A percentile compares a stretch with the other conserved stretches of the same genome.
These are phyloP conservation scores for Pseudocercospora macadamiae DNA, from an alignment of 2,329 filamentous ascomycete species.

Conservation along the genomic window DNA sequence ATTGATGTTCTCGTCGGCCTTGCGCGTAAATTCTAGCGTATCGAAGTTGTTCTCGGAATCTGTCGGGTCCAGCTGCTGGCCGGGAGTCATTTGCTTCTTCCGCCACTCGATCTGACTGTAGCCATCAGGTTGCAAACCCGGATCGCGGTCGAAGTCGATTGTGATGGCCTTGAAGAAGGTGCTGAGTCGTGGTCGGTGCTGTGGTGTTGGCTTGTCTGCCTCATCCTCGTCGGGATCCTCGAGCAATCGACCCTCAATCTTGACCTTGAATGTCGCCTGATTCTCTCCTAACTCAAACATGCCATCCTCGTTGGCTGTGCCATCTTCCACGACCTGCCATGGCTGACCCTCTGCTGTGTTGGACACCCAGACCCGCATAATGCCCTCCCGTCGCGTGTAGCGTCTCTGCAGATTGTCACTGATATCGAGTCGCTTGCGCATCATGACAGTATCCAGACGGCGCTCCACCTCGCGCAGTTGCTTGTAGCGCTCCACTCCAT, in stretches of 20 bases:
- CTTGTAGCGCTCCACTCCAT: slow-evolving; percentile 80
- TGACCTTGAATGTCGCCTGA: slow-evolving; percentile 83
- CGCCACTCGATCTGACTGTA: slow-evolving; percentile 78
- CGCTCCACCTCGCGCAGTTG: slow-evolving; percentile 85
- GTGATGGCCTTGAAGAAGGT: slow-evolving; percentile 82
- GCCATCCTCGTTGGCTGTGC: slow-evolving; percentile 62
- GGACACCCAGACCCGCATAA: slow-evolving; percentile 88
- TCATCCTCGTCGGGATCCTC: slow-evolving; percentile 58
- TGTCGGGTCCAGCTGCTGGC: slow-evolving; percentile 53
- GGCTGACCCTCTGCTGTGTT: slow-evolving; percentile 94
- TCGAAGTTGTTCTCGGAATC: slow-evolving; percentile 79
- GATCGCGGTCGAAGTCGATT: slow-evolving; percentile 60
- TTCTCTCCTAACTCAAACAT: slow-evolving; percentile 78
- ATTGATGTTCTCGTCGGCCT: slow-evolving; percentile 89
- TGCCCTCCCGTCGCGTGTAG: slow-evolving; percentile 60
- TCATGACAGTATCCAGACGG: slow-evolving; percentile 86
- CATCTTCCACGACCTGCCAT: slow-evolving; percentile 71
- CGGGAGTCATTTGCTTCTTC: slow-evolving; percentile 61
- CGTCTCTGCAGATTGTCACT: slow-evolving; percentile 76
- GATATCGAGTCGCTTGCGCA: slow-evolving; percentile 89
- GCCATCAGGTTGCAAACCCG: slow-evolving; percentile 68
- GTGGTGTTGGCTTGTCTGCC: slow-evolving; percentile 48
- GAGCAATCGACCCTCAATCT: slow-evolving; percentile 84
- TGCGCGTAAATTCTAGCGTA: slow-evolving; percentile 86
- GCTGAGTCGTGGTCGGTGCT: slow-evolving; percentile 64